Evolutionary conservation across 305 asterid species (phyloP).

Genomic region (Fraxinus floribunda): DNA sequence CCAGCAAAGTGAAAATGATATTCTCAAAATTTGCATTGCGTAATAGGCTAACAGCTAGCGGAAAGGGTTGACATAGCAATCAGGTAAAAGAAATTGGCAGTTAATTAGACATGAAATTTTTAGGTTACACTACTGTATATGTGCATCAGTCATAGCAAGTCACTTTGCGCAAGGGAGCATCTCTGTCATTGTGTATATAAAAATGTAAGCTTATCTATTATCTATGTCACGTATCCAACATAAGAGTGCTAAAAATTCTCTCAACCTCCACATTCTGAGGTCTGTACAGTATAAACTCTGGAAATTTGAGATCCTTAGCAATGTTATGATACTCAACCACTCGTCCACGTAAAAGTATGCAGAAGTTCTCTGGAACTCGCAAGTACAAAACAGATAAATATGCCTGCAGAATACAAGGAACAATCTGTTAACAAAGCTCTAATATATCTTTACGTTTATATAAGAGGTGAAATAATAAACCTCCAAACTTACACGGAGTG

Average conservation of each 20-base stretch:
- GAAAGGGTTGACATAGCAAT: not conserved
- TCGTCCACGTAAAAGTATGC: constrained; percentile 65
- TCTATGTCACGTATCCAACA: constrained; percentile 13
- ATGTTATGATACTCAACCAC: constrained; percentile 66
- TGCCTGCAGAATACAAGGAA: constrained; percentile 54
- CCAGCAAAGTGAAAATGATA: constrained; percentile 29
- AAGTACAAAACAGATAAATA: constrained; percentile 81
- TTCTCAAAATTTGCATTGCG: constrained; percentile 21
- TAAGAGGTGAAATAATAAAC: constrained; percentile 2
- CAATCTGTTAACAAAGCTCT: constrained; percentile 27
- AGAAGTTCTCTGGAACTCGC: constrained; percentile 54
- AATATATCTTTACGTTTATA: constrained; percentile 11
- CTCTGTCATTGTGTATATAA: not conserved
- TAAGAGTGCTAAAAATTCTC: constrained; percentile 30
- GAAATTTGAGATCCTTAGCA: constrained; percentile 73
- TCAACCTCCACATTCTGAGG: constrained; percentile 64
- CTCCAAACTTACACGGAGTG: constrained; percentile 75
- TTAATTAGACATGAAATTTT: not conserved
- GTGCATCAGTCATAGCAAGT: not conserved
- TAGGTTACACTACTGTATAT: not conserved
- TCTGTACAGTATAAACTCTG: constrained; percentile 67
- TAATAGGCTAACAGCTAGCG: constrained; percentile 18
- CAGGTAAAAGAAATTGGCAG: not conserved
- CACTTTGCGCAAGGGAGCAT: not conserved
- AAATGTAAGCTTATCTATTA: not conserved